Conservation (phyloP, 352 stramenopile species). For the Phytopythium ostracodes region DNA sequence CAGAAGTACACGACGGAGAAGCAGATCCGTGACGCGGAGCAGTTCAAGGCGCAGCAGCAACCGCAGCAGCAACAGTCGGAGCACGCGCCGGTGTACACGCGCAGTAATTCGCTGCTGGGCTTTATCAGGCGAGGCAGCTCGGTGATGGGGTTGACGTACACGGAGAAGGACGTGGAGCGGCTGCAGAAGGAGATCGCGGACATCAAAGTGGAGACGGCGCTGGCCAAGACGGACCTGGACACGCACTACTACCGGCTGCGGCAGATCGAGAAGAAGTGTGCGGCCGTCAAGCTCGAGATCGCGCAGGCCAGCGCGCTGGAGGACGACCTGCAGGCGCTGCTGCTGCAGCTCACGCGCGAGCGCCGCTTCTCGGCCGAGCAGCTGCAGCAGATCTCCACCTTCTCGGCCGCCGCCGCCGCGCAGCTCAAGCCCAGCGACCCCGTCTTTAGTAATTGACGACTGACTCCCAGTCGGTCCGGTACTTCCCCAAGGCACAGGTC, state of each 20-base stretch:
- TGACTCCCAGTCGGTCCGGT: too few species aligned
- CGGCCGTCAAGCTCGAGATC: conserved; percentile 58
- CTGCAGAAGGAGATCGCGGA: conserved; percentile 65
- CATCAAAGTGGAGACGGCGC: conserved; percentile 51
- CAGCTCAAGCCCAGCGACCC: conserved; percentile 2
- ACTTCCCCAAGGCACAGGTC: too few species aligned
- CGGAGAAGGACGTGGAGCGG: conserved; percentile 54
- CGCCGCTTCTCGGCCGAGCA: conserved; percentile 43
- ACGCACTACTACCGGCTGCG: conserved; percentile 55
- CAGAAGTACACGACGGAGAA: conserved; percentile 69
- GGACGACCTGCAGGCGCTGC: conserved; percentile 52
- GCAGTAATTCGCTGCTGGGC: conserved; percentile 15
- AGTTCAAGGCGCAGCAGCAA: conserved; percentile 35
- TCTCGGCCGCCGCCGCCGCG: conserved; percentile 22
- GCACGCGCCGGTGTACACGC: conserved; percentile 13
- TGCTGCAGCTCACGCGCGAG: conserved; percentile 46
- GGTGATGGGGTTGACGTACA: conserved; percentile 14
- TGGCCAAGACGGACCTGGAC: conserved; percentile 56
- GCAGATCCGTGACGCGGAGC: conserved; percentile 56
- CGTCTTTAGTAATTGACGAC: background rate
- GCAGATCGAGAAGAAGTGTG: conserved; percentile 56
- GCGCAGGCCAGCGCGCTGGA: conserved; percentile 55
- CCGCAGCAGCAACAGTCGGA: conserved; percentile 12
- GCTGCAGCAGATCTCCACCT: conserved; percentile 56
- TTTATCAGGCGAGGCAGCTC: conserved; percentile 13